phyloP scores from a whole-genome alignment of 2,329 filamentous ascomycete species.

The Diaporthe sp. region DNA sequence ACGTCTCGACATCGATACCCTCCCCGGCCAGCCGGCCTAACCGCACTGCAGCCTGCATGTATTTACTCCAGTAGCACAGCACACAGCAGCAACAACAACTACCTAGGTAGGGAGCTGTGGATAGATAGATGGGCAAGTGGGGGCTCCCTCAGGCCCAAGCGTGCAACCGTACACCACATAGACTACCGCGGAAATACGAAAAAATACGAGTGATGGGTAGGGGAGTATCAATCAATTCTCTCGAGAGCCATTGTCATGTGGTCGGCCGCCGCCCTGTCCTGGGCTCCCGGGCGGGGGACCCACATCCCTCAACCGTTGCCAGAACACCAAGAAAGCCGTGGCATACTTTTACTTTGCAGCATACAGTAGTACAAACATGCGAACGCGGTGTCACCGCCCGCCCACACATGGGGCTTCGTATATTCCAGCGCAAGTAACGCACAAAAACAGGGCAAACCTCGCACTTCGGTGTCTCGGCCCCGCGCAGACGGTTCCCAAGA shows the following conservation, averaged over 20 bases:
- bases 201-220: neutral
- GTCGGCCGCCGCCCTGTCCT: neutral
- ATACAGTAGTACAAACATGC: neutral
- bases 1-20: neutral
- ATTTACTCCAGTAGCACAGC: neutral
- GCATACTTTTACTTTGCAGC: neutral
- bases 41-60: neutral
- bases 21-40: neutral
- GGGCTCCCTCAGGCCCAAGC: neutral
- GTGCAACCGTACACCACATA: neutral
- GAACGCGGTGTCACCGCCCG: neutral
- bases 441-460: neutral
- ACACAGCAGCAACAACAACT: neutral
- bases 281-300: conserved; percentile 2
- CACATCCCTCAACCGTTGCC: conserved; percentile 1
- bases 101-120: too few species aligned
- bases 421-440: neutral
- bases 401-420: neutral
- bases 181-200: neutral
- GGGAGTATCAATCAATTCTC: neutral
- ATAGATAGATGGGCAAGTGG: neutral
- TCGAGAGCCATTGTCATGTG: neutral
- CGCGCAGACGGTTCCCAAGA: neutral
- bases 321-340: neutral
- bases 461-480: neutral